Percentiles rank a stretch among this genome's conserved stretches.
Evolutionary conservation across 345 rosid genomes (phyloP).

Genomic region (Ceriops zippeliana): DNA sequence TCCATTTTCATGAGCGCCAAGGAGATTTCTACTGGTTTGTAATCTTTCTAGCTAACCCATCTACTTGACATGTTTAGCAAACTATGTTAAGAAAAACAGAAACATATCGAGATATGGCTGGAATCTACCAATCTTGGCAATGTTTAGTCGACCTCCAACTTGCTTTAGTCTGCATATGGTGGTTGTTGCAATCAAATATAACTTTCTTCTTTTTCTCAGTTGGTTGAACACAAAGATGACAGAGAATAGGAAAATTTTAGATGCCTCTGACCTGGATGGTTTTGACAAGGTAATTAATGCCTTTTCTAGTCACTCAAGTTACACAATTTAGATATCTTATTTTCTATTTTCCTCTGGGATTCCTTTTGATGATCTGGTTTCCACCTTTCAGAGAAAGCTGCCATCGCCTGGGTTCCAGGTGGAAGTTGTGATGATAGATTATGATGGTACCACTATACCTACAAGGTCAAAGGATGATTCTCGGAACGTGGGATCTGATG

Average conservation of each 20-base stretch:
- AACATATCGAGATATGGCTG: background rate
- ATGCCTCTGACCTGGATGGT: slow-evolving; percentile 68
- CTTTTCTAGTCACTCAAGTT: background rate
- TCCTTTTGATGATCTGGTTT: slow-evolving; percentile 4
- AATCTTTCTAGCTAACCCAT: slow-evolving; percentile 6
- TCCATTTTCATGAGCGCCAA: slow-evolving; percentile 78
- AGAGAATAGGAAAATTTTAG: slow-evolving; percentile 65
- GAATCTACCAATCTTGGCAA: no score
- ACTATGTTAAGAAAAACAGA: background rate
- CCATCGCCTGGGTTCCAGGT: slow-evolving; percentile 88
- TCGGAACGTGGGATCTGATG: slow-evolving; percentile 6
- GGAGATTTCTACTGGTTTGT: slow-evolving; percentile 91
- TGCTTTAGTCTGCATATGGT: no score
- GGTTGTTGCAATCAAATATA: no score
- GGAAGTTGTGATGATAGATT: slow-evolving; percentile 51
- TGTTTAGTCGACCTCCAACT: no score
- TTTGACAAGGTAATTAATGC: slow-evolving; percentile 59
- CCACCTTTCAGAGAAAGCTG: slow-evolving; percentile 55
- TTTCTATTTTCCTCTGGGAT: background rate
- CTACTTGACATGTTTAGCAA: background rate
- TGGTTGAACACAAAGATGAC: slow-evolving; percentile 88
- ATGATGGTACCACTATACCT: slow-evolving; percentile 21
- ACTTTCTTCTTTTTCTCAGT: slow-evolving; percentile 31
- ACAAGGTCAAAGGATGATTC: slow-evolving; percentile 14
- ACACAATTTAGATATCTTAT: background rate